Evolutionary conservation across 2,329 filamentous ascomycete genomes (phyloP).

Genomic region (Harringtonia aguacate): DNA sequence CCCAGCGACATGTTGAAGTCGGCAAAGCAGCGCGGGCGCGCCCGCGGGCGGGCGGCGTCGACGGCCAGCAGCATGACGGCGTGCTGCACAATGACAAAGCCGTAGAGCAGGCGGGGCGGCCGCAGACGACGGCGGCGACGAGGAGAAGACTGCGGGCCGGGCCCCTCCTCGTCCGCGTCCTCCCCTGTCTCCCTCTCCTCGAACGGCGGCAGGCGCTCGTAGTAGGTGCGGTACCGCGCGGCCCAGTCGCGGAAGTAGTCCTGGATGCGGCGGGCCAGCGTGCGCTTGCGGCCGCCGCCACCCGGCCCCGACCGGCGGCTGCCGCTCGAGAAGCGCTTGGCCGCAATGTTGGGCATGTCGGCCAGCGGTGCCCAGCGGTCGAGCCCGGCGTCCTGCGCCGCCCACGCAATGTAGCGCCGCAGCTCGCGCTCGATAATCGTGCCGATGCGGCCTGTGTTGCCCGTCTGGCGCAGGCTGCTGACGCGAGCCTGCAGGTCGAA

Average conservation of each 20-base stretch:
- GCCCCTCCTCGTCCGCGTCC: background rate
- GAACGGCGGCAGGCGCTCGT: conserved; percentile 7
- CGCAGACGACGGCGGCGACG: conserved; percentile 4
- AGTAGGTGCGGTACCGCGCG: conserved; percentile 10
- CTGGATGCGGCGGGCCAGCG: conserved; percentile 9
- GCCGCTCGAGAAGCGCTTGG: conserved; percentile 8
- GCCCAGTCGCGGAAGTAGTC: conserved; percentile 11
- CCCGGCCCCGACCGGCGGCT: background rate
- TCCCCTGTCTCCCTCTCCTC: background rate
- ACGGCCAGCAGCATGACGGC: conserved; percentile 32
- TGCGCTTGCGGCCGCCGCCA: background rate
- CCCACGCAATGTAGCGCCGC: conserved; percentile 21
- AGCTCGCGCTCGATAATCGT: conserved; percentile 18
- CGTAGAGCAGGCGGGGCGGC: conserved; percentile 21
- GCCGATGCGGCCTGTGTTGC: conserved; percentile 16
- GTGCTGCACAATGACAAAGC: conserved; percentile 39
- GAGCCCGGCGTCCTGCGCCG: conserved; percentile 19
- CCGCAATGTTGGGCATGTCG: conserved; percentile 26
- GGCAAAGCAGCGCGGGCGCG: conserved; percentile 20
- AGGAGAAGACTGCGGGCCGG: background rate
- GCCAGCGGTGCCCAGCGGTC: conserved; percentile 10
- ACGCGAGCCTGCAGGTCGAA: conserved; percentile 22
- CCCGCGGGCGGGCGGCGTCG: conserved; percentile 20
- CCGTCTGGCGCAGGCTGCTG: conserved; percentile 19
- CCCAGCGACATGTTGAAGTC: conserved; percentile 20